phyloP scores from a whole-genome alignment of 768 basidiomycete genomes.

The Lentinus tigrinus region DNA sequence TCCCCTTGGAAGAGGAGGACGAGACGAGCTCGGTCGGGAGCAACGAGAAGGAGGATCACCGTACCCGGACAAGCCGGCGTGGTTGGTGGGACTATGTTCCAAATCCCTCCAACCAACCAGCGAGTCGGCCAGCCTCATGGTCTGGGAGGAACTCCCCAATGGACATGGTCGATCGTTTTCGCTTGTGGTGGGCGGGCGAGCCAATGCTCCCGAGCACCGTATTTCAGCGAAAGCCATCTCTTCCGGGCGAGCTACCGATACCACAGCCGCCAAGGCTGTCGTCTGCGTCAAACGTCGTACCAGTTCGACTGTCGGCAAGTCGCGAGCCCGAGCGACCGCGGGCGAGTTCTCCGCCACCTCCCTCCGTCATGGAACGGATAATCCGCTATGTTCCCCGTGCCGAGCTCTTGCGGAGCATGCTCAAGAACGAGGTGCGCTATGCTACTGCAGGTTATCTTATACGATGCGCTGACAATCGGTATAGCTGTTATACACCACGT shows the following conservation, averaged over 20 bases:
- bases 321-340: not conserved
- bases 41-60: conserved; percentile 6
- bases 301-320: conserved; percentile 6
- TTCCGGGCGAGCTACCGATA: conserved; percentile 18
- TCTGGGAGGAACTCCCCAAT: not conserved
- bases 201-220: conserved; percentile 13
- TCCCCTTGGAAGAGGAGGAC: conserved; percentile 47
- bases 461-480: not conserved
- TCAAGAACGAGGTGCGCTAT: conserved; percentile 59
- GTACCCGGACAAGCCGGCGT: conserved; percentile 25
- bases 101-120: conserved; percentile 8
- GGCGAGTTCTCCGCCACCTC: conserved; percentile 18
- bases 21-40: conserved; percentile 15
- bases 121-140: not conserved
- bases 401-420: conserved; percentile 52
- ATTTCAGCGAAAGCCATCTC: conserved; percentile 23
- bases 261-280: conserved; percentile 19
- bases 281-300: conserved; percentile 5
- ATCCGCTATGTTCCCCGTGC: conserved; percentile 52
- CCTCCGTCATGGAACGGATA: conserved; percentile 36
- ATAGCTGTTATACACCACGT: conserved; percentile 54
- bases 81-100: conserved; percentile 61
- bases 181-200: conserved; percentile 11
- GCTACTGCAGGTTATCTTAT: not conserved
- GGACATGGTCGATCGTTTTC: conserved; percentile 3